phyloP scores from a whole-genome alignment of 1,284 basidiomycete genomes.

The Marasmius tenuissimus region DNA sequence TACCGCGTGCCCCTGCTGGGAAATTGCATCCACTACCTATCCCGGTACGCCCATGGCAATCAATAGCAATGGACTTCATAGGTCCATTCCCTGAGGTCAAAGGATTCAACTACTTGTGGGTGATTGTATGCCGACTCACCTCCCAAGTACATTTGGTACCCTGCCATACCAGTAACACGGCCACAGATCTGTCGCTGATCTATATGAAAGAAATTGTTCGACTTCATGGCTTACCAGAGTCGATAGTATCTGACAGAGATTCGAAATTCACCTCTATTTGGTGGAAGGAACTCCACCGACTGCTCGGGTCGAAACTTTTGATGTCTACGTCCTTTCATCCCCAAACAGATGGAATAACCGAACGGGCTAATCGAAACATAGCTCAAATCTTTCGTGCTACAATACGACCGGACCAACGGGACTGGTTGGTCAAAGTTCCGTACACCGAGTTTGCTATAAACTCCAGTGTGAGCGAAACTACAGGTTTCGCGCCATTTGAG shows the following conservation, averaged over 20 bases:
- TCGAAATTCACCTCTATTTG: constrained; percentile 25
- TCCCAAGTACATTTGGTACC: constrained; percentile 21
- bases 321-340: neutral
- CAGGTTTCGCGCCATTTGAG: constrained; percentile 36
- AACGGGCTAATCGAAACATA: constrained; percentile 24
- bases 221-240: constrained; percentile 22
- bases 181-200: constrained; percentile 6
- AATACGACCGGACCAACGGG: constrained; percentile 29
- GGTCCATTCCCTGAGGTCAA: constrained; percentile 24
- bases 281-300: constrained; percentile 24
- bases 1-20: constrained; percentile 11
- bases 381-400: constrained; percentile 24
- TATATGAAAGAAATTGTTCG: constrained; percentile 20
- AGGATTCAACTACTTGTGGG: constrained; percentile 11
- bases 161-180: constrained; percentile 15
- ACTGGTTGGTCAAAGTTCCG: constrained; percentile 31
- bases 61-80: constrained; percentile 28
- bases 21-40: constrained; percentile 14
- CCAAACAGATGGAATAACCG: constrained; percentile 14
- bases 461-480: constrained; percentile 22
- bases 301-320: constrained; percentile 21
- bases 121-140: constrained; percentile 18
- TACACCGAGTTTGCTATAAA: constrained; percentile 21
- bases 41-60: constrained; percentile 21
- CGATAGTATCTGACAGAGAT: constrained; percentile 26